Evolutionary conservation across 345 rosid genomes (phyloP).

Genomic region (Schrenkiella parvula): DNA sequence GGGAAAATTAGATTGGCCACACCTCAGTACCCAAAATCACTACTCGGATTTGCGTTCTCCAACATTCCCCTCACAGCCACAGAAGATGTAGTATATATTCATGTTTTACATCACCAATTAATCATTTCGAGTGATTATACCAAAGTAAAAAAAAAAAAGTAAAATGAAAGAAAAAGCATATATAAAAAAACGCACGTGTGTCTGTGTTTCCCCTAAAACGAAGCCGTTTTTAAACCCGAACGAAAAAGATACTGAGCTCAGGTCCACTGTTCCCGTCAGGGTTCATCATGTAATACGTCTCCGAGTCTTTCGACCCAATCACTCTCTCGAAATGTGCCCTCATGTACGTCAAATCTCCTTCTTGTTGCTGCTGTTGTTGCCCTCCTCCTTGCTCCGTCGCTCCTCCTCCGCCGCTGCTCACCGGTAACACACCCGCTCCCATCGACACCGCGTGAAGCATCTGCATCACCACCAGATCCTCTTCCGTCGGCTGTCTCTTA

Average conservation of each 20-base stretch:
- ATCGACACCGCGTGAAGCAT: conserved; percentile 63
- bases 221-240: conserved; percentile 24
- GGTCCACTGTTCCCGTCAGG: conserved; percentile 76
- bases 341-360: conserved; percentile 76
- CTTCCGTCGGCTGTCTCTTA: conserved; percentile 66
- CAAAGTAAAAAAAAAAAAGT: not conserved
- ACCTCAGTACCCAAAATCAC: conserved; percentile 1
- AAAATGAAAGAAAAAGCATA: not conserved
- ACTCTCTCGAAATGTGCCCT: conserved; percentile 79
- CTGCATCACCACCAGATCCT: conserved; percentile 76
- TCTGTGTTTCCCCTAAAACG: not conserved
- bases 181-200: not conserved
- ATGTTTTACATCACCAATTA: conserved; percentile 13
- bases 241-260: conserved; percentile 45
- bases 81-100: conserved; percentile 4
- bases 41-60: not conserved
- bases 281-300: conserved; percentile 80
- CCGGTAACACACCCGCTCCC: conserved; percentile 84
- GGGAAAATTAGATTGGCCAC: not conserved
- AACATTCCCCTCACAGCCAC: not conserved
- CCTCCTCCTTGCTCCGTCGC: conserved; percentile 38
- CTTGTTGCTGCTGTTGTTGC: conserved; percentile 34
- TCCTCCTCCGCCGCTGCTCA: conserved; percentile 23
- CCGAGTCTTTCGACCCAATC: conserved; percentile 75
- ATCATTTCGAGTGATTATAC: conserved; percentile 8